Evolutionary conservation across 2,329 filamentous ascomycete species (phyloP), one percentile per base, ranked within the genome.

Genomic region (Botryosphaeria agaves): DNA sequence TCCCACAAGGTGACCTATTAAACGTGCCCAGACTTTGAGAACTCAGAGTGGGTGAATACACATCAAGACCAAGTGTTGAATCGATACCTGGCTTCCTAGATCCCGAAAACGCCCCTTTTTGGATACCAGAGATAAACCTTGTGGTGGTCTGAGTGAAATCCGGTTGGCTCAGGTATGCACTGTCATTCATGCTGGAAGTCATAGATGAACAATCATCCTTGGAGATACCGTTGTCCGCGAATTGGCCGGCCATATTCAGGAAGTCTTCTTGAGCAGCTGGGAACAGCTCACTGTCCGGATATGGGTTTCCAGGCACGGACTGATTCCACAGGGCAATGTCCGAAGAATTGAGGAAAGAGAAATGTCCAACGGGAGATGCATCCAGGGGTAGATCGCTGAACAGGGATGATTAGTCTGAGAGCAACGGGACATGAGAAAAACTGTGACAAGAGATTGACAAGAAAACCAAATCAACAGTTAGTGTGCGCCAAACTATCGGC

Each of bases 241-340:
- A 37, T 19, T 36, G 29, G 15, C 40, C 42, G 37, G 41, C 43
- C 45, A 53, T 49, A 31, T 51, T 48, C 40, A 43, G 43, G 36
- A 47, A 40, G 5, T 51, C 46, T 38, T 48, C 39, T 34, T 40
- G 42, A 34, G 44, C 46, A 26, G 8, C 14, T 30, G 32, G 38
- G 44, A 50, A 43, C 37, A 53, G 40, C 36, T 52, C 48, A 45
- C 44, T 40, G 37, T 41, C 45, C 32, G 46, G 40, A 36, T 43
- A 41, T 38, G 47, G 28, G n/a, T 42, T 42, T 32, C 47, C 44
- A 15, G 50, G 45, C 16, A 55, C 49, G 32, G 52, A 47, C 36
- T 56, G 50, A 38, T 44, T 52, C 53, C 53, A 56, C 48, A 54
- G 45, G 36, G 49, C 46, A 44, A 55, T 53, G 44, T 53, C 48